Conservation (phyloP, 2,329 filamentous ascomycete genomes). For the Mycosphaerella arachidis region DNA sequence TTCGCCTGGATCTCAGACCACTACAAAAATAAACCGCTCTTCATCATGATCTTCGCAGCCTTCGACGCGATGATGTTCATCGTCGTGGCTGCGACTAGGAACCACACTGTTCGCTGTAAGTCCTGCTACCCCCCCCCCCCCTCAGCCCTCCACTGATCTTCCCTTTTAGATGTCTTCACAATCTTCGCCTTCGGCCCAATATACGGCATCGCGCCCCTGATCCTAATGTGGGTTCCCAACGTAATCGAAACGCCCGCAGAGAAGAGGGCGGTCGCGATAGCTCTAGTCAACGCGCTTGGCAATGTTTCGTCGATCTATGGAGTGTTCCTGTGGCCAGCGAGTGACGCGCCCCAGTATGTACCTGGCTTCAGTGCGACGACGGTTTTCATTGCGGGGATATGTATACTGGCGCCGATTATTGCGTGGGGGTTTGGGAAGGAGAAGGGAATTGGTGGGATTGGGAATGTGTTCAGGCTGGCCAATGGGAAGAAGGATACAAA, state of each 20-base stretch:
- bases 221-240: neutral
- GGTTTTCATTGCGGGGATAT: constrained; percentile 1
- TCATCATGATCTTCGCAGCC: constrained; percentile 4
- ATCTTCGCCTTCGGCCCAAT: constrained; percentile 9
- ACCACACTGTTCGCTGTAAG: neutral
- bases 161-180: constrained; percentile 27
- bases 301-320: constrained; percentile 56
- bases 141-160: constrained; percentile 19
- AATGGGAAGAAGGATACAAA: neutral
- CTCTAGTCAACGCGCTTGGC: constrained; percentile 51
- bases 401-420: constrained; percentile 1
- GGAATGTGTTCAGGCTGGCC: neutral
- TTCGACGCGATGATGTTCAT: constrained; percentile 7
- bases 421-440: constrained; percentile 4
- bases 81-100: neutral
- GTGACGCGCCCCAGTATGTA: constrained; percentile 48
- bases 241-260: constrained; percentile 28
- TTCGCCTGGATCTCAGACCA: constrained; percentile 5
- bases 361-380: constrained; percentile 35
- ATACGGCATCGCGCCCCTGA: neutral
- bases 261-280: constrained; percentile 49
- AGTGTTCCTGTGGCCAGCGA: constrained; percentile 47
- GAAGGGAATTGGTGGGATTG: neutral
- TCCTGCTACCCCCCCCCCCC: constrained; percentile 25
- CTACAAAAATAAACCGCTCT: constrained; percentile 2